Evolutionary conservation across 805 yeast species (phyloP).

Genomic region (Lachancea kluyveri): DNA sequence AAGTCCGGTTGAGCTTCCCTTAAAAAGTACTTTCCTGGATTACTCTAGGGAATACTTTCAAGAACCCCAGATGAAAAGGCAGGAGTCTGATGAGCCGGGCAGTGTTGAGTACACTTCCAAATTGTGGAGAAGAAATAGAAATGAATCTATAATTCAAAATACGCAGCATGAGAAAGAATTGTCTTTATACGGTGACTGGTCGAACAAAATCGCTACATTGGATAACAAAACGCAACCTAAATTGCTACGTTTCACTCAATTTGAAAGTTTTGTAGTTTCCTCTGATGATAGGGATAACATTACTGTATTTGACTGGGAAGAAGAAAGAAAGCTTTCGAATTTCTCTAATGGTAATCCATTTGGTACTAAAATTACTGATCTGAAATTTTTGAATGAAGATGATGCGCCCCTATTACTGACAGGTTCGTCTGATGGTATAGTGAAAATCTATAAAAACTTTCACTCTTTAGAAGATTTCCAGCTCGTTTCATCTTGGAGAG

Average conservation of each 20-base stretch:
- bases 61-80: slow-evolving; percentile 87
- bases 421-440: slow-evolving; percentile 93
- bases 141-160: slow-evolving; percentile 77
- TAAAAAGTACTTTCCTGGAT: slow-evolving; percentile 59
- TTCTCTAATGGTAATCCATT: slow-evolving; percentile 81
- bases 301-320: slow-evolving; percentile 84
- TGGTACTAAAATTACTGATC: slow-evolving; percentile 84
- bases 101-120: slow-evolving; percentile 76
- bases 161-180: slow-evolving; percentile 86
- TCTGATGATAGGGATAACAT: slow-evolving; percentile 81
- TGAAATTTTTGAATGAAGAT: slow-evolving; percentile 85
- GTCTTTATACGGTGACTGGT: slow-evolving; percentile 85
- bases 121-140: slow-evolving; percentile 85
- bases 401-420: slow-evolving; percentile 79
- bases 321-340: slow-evolving; percentile 48
- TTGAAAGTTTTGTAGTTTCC: slow-evolving; percentile 74
- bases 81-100: slow-evolving; percentile 87
- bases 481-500: slow-evolving; percentile 86
- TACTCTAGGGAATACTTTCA: slow-evolving; percentile 86
- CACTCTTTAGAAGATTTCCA: slow-evolving; percentile 50
- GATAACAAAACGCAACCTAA: slow-evolving; percentile 79
- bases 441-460: slow-evolving; percentile 76
- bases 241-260: slow-evolving; percentile 76
- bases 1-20: slow-evolving; percentile 37
- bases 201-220: slow-evolving; percentile 47